Evolutionary conservation across 768 basidiomycete genomes (phyloP).

Genomic region (Leccinum variicolor): DNA sequence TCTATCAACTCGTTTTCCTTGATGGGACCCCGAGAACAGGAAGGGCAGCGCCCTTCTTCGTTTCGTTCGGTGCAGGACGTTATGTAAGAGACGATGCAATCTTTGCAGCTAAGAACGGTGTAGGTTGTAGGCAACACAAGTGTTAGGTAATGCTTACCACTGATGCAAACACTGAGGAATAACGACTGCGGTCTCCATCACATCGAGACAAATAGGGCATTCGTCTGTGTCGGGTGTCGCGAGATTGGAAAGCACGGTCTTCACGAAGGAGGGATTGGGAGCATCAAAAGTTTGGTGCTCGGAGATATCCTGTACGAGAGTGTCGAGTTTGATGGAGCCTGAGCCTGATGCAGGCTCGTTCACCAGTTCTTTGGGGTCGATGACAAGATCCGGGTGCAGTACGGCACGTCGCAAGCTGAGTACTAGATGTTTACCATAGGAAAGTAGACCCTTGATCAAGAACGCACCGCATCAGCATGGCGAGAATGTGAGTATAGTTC

Average conservation of each 20-base stretch:
- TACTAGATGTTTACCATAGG: constrained; percentile 5
- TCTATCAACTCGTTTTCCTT: constrained; percentile 63
- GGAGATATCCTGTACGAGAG: constrained; percentile 54
- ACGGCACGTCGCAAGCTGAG: constrained; percentile 85
- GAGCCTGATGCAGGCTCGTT: constrained; percentile 31
- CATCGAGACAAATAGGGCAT: constrained; percentile 81
- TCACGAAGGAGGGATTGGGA: constrained; percentile 48
- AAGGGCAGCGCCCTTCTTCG: constrained; percentile 75
- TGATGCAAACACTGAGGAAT: constrained; percentile 76
- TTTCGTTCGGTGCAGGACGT: constrained; percentile 64
- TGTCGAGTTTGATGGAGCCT: constrained; percentile 51
- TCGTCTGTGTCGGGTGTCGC: constrained; percentile 51
- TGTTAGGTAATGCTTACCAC: constrained; percentile 45
- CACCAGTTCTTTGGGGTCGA: constrained; percentile 45
- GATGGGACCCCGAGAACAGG: constrained; percentile 69
- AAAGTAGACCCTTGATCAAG: neutral
- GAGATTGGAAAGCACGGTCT: constrained; percentile 62
- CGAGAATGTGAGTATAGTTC: constrained; percentile 85
- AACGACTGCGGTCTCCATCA: constrained; percentile 66
- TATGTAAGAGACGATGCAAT: constrained; percentile 79
- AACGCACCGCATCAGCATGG: constrained; percentile 88
- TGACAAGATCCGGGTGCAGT: constrained; percentile 83
- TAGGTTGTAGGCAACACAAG: neutral
- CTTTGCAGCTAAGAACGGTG: constrained; percentile 65
- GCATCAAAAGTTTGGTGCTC: constrained; percentile 29